These are phyloP conservation scores for Monosporascus ibericus DNA, from an alignment of 2,329 filamentous ascomycete genomes.

Conservation along the genomic window DNA sequence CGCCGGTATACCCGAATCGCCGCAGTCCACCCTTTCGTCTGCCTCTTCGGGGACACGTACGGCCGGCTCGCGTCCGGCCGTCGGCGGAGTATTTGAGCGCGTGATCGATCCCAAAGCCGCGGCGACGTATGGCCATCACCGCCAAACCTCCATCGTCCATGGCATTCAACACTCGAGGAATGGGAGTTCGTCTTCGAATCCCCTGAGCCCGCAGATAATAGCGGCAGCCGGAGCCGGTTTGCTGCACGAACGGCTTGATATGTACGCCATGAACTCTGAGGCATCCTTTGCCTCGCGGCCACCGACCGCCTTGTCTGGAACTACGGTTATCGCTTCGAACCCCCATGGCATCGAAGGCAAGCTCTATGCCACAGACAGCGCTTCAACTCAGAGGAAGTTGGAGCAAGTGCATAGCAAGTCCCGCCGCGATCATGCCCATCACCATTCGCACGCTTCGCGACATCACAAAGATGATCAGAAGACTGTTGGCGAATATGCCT, in stretches of 20 bases:
- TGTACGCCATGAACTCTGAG: slow-evolving; percentile 42
- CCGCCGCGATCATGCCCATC: slow-evolving; percentile 65
- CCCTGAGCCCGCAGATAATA: slow-evolving; percentile 82
- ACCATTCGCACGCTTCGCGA: slow-evolving; percentile 70
- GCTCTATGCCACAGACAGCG: slow-evolving; percentile 31
- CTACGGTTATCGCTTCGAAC: slow-evolving; percentile 25
- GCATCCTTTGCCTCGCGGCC: slow-evolving; percentile 33
- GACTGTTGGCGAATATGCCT: slow-evolving; percentile 94
- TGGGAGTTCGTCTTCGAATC: slow-evolving; percentile 76
- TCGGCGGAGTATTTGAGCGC: slow-evolving; percentile 42
- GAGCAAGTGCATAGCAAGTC: slow-evolving; percentile 61
- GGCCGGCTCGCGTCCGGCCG: slow-evolving; percentile 33
- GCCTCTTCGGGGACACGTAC: slow-evolving; percentile 35
- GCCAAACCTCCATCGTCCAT: slow-evolving; percentile 95
- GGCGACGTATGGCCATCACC: slow-evolving; percentile 73
- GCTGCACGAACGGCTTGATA: slow-evolving; percentile 45
- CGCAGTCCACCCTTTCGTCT: slow-evolving; percentile 20
- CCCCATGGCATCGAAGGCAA: slow-evolving; percentile 36
- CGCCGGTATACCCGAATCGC: slow-evolving; percentile 26
- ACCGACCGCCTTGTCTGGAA: slow-evolving; percentile 42
- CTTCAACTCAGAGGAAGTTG: slow-evolving; percentile 44
- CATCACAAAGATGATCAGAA: slow-evolving; percentile 71
- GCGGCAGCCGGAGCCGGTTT: slow-evolving; percentile 57
- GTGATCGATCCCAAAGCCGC: slow-evolving; percentile 49
- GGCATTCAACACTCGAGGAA: slow-evolving; percentile 89